A percentile compares a stretch with the other conserved stretches of the same genome.
phyloP scores from a whole-genome alignment of 2,329 filamentous ascomycete genomes.

The Fusarium ambrosium region DNA sequence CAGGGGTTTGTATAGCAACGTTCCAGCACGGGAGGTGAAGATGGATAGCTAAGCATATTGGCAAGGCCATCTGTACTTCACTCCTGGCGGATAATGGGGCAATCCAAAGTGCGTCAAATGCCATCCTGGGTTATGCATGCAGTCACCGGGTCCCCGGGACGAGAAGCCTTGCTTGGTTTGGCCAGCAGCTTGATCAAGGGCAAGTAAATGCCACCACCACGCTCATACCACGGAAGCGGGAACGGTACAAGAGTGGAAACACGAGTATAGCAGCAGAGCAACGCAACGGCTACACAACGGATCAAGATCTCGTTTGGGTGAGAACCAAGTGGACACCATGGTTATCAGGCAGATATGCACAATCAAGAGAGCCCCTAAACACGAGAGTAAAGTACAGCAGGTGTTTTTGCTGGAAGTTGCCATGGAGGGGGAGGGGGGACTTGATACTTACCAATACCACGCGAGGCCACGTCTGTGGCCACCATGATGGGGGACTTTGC shows the following conservation, averaged over 20 bases:
- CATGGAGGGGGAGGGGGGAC: conserved; percentile 59
- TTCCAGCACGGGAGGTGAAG: conserved; percentile 68
- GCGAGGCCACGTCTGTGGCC: conserved; percentile 98
- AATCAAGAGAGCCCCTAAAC: conserved; percentile 88
- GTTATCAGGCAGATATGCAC: conserved; percentile 92
- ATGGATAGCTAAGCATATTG: conserved; percentile 64
- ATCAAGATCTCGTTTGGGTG: conserved; percentile 87
- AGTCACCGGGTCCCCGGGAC: conserved; percentile 69
- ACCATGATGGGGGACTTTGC: conserved; percentile 99
- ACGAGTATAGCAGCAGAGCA: conserved; percentile 78
- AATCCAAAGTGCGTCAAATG: conserved; percentile 69
- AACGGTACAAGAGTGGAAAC: conserved; percentile 80
- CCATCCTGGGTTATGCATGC: conserved; percentile 63
- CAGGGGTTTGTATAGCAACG: conserved; percentile 68
- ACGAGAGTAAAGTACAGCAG: conserved; percentile 90
- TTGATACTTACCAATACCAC: conserved; percentile 99
- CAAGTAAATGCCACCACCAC: conserved; percentile 85
- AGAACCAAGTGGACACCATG: conserved; percentile 86
- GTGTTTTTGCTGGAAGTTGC: conserved; percentile 69
- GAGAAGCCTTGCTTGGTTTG: conserved; percentile 62
- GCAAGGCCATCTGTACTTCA: conserved; percentile 64
- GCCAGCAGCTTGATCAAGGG: conserved; percentile 77
- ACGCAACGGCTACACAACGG: conserved; percentile 54
- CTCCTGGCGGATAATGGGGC: conserved; percentile 69
- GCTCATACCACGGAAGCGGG: conserved; percentile 76